A percentile compares a stretch with the other conserved stretches of the same genome.
These are phyloP conservation scores for Polygonum maritimum DNA, from an alignment of 148 eudicot species.

Conservation along the genomic window DNA sequence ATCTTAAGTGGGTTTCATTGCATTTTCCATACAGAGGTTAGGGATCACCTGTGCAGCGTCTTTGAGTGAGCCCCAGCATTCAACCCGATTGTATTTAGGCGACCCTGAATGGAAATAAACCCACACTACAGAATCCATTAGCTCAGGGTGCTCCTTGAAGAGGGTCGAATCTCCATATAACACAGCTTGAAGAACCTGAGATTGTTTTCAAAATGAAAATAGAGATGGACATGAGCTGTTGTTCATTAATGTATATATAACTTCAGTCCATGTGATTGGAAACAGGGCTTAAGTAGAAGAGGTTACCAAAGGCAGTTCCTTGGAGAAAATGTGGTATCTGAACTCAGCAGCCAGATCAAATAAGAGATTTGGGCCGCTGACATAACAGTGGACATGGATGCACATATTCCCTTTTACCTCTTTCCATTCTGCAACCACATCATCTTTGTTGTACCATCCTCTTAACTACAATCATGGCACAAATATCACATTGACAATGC, in stretches of 20 bases:
- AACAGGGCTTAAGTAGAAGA: background rate
- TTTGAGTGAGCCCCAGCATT: conserved; percentile 80
- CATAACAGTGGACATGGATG: conserved; percentile 74
- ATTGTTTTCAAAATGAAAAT: background rate
- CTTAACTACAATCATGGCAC: conserved; percentile 41
- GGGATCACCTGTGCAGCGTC: conserved; percentile 62
- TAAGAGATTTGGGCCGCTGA: conserved; percentile 68
- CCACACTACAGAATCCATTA: conserved; percentile 65
- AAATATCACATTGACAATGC: background rate
- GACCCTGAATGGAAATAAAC: conserved; percentile 82
- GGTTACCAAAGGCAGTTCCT: conserved; percentile 85
- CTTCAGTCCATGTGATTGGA: background rate
- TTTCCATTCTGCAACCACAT: conserved; percentile 91
- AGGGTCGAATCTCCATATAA: conserved; percentile 64
- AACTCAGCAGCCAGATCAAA: conserved; percentile 72
- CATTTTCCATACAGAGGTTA: too few relatives aligned
- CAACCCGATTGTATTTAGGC: conserved; percentile 60
- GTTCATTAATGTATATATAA: background rate
- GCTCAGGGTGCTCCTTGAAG: conserved; percentile 52
- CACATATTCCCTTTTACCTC: conserved; percentile 53
- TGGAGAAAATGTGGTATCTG: conserved; percentile 82
- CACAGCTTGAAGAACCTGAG: conserved; percentile 72
- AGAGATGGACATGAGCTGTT: background rate
- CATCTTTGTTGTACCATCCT: conserved; percentile 92
- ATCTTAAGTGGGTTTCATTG: background rate